Percentiles rank a stretch among this genome's conserved stretches.
These are phyloP conservation scores for Penicillium sp. DNA, from an alignment of 2,329 filamentous ascomycete species.

Conservation along the genomic window DNA sequence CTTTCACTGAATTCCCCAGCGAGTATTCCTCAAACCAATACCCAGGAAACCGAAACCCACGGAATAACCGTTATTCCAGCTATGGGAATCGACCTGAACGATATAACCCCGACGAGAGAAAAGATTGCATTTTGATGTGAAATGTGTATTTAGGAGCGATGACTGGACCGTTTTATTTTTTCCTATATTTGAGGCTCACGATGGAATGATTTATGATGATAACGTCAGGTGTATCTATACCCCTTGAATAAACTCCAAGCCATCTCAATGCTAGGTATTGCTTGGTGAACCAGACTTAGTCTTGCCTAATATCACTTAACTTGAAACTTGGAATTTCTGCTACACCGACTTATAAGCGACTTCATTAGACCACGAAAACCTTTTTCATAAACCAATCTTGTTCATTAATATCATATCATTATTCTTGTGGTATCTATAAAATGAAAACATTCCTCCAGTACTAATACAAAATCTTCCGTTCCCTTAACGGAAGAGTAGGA, in stretches of 20 bases:
- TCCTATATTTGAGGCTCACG: neutral
- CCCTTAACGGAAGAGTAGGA: slow-evolving; percentile 57
- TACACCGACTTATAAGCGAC: neutral
- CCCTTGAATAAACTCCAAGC: neutral
- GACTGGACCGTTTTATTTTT: neutral
- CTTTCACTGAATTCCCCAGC: neutral
- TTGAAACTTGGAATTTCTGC: too few species aligned
- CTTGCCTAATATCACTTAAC: too few species aligned
- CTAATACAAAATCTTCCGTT: slow-evolving; percentile 54
- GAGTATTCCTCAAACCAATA: slow-evolving; percentile 16
- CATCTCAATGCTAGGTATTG: too few species aligned
- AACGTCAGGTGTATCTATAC: neutral
- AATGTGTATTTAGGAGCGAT: neutral
- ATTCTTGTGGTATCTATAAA: neutral
- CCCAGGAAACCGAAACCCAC: slow-evolving; percentile 12
- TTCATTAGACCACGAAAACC: neutral
- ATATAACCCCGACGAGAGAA: slow-evolving; percentile 13
- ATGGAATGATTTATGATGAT: neutral
- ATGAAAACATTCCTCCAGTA: neutral
- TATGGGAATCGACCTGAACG: slow-evolving; percentile 5
- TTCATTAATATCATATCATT: neutral
- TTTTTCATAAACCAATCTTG: neutral
- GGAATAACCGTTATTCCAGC: slow-evolving; percentile 3
- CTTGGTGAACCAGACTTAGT: too few species aligned
- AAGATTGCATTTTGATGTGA: slow-evolving; percentile 48